Conservation (phyloP, 2,329 filamentous ascomycete genomes). For the Verticillium dahliae region DNA sequence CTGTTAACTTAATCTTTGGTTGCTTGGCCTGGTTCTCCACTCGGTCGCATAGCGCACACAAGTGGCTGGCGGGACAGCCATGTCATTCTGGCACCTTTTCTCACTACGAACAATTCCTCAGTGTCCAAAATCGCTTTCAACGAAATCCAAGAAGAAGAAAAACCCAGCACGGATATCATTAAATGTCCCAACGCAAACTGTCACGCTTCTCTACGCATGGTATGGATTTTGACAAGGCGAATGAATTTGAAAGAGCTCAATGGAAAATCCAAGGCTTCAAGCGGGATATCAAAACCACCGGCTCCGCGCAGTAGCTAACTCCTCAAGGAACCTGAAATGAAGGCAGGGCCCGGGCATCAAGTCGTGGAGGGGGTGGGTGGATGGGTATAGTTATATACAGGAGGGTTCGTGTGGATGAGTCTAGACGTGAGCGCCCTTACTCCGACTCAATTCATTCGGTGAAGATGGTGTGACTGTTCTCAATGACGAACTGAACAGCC, state of each 20-base stretch:
- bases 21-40: neutral
- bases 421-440: neutral
- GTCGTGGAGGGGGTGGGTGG: neutral
- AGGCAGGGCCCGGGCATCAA: neutral
- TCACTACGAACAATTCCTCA: neutral
- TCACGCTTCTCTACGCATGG: conserved; percentile 1
- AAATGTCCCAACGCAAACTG: conserved; percentile 5
- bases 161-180: conserved; percentile 9
- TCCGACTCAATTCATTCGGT: conserved; percentile 27
- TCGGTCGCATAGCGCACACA: too few relatives aligned
- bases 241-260: neutral
- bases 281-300: neutral
- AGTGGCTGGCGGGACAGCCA: too few relatives aligned
- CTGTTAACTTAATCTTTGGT: neutral
- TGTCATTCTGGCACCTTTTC: too few relatives aligned
- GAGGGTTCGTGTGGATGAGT: neutral
- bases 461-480: conserved; percentile 82
- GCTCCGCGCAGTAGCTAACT: neutral
- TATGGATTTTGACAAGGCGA: neutral
- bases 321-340: neutral
- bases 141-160: neutral
- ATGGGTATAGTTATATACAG: neutral
- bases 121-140: neutral
- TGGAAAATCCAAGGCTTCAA: neutral
- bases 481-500: conserved; percentile 87